Percentiles rank a stretch among this genome's conserved stretches.
Evolutionary conservation across 352 stramenopile genomes (phyloP).

Genomic region (Labyrinthula sp.): DNA sequence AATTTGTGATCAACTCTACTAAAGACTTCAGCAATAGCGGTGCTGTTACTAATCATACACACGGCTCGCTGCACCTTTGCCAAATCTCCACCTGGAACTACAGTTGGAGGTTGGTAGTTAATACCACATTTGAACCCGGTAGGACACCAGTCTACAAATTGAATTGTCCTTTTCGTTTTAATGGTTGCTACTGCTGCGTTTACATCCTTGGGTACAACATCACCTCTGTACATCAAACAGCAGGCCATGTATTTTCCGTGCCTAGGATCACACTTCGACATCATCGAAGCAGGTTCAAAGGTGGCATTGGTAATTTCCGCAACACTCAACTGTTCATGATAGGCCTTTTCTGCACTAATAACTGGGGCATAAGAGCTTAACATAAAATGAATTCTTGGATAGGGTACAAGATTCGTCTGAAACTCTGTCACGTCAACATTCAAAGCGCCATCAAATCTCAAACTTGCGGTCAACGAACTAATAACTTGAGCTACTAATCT

Average conservation of each 20-base stretch:
- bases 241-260: slow-evolving; percentile 98
- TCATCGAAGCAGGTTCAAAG: slow-evolving; percentile 92
- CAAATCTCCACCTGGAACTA: slow-evolving; percentile 84
- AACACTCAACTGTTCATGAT: slow-evolving; percentile 87
- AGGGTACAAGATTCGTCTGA: slow-evolving; percentile 95
- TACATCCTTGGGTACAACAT: slow-evolving; percentile 63
- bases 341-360: slow-evolving; percentile 88
- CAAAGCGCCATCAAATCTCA: slow-evolving; percentile 87
- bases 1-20: slow-evolving; percentile 98
- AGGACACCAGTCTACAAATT: slow-evolving; percentile 97
- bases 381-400: slow-evolving; percentile 98
- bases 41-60: slow-evolving; percentile 98
- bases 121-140: slow-evolving; percentile 97
- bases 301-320: slow-evolving; percentile 92
- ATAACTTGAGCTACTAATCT: slow-evolving; percentile 84
- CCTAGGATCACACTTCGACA: slow-evolving; percentile 95
- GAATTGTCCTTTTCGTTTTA: slow-evolving; percentile 96
- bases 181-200: slow-evolving; percentile 89
- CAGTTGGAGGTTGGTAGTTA: slow-evolving; percentile 89
- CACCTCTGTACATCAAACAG: slow-evolving; percentile 91
- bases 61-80: slow-evolving; percentile 86
- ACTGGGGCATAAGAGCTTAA: slow-evolving; percentile 90
- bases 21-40: slow-evolving; percentile 89
- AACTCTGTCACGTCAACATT: slow-evolving; percentile 99
- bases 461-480: slow-evolving; percentile 90